These are phyloP conservation scores for Murraya koenigii DNA, from an alignment of 345 rosid species.

Conservation along the genomic window DNA sequence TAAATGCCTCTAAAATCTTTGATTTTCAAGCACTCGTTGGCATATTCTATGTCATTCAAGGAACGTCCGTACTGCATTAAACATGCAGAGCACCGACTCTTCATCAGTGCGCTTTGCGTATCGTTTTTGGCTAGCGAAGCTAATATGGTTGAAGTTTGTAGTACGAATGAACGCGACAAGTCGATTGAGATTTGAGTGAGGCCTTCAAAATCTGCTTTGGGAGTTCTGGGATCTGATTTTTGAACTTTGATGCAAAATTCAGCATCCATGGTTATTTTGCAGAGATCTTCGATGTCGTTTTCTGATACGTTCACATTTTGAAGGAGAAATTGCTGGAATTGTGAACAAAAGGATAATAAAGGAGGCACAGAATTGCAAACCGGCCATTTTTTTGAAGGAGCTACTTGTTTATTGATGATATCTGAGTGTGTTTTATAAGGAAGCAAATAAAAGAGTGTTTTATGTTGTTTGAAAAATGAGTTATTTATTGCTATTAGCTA, in stretches of 20 bases:
- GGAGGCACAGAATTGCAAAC: no score
- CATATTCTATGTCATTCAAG: not conserved
- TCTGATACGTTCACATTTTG: no score
- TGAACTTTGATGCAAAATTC: not conserved
- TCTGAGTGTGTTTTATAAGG: no score
- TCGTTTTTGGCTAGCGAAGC: no score
- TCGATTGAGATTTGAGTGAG: not conserved
- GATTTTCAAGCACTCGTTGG: not conserved
- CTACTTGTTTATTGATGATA: no score
- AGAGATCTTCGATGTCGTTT: not conserved
- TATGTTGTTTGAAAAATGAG: not conserved
- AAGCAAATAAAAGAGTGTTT: no score
- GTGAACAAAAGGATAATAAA: no score
- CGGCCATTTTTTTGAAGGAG: no score
- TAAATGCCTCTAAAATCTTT: not conserved
- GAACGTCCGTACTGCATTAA: not conserved
- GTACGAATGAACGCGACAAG: not conserved
- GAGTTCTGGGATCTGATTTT: not conserved
- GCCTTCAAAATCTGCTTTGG: not conserved
- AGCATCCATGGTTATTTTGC: not conserved
- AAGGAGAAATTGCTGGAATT: no score
- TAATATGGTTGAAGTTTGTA: not conserved
- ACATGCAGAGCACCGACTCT: not conserved
- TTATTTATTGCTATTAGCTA: not conserved
- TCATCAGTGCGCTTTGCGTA: no score